Base-by-base conservation (phyloP, 345 rosid species). In the Erucastrum elatum region DNA sequence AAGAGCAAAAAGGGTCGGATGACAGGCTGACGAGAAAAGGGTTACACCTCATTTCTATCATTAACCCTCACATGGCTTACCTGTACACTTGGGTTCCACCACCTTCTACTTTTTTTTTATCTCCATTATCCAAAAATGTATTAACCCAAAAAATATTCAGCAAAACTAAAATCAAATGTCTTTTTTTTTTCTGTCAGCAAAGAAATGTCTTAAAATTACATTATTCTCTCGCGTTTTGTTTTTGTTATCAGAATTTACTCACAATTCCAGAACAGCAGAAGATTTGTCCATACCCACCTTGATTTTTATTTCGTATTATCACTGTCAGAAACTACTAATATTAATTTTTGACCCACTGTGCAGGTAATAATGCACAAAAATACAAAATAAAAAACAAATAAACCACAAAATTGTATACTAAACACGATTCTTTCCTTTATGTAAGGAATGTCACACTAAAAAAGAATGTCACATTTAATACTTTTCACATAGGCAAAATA, bases 41-140 rank as follows among this genome's bases (percentile, higher is more conserved):
- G 82, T 66, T 71, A 72, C 74, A 46, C 27, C 59, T 71, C 80
- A 75, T 64, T 70, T 80, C 68, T 77, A 86, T 87, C 84, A 88
- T 88, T 84, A 82, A 70, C 76, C 79, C 31, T 87, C 93, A 88
- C 97, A 86, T 91, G 93, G 86, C 75, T 77, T 82, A 62, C 70
- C 86, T 87, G 91, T 84, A 49, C 70, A 25, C 13, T 0, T 21
- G 8, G 82, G 84, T 33, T 85, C 88, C 86, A 84, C 83, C 34
- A 72, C 58, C 63, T 65, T 74, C 73, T 41, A 4, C 5, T 66
- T 80, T 37, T 49, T 33, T 33, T 49, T 33, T 33, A 5, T 21
- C 1, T 37, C 17, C 4, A 0, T 3, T 15, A n/a, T 51, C 56
- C 21, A 21, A 26, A 56, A 17, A 27, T 51, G 21, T 51, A 51